phyloP scores from a whole-genome alignment of 805 yeast genomes.

The Kluyveromyces nonfermentans region DNA sequence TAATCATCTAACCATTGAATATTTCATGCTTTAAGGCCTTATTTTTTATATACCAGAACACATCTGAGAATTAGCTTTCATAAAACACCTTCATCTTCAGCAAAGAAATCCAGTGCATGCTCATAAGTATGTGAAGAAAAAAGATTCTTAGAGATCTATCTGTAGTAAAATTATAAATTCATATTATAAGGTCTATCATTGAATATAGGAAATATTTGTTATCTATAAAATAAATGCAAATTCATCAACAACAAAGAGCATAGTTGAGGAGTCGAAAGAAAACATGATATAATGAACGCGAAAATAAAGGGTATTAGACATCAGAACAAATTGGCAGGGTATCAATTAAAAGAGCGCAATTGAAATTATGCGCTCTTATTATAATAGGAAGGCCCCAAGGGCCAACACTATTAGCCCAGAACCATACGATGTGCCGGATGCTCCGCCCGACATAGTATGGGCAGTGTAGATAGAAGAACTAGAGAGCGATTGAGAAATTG shows the following conservation, averaged over 20 bases:
- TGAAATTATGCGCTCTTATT: neutral
- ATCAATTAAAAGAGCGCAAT: neutral
- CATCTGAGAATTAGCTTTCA: too few relatives aligned
- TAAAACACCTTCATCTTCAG: too few relatives aligned
- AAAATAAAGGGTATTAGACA: neutral
- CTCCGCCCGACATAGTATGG: neutral
- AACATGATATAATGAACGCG: neutral
- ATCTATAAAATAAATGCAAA: too few relatives aligned
- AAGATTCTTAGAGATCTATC: too few relatives aligned
- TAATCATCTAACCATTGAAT: too few relatives aligned
- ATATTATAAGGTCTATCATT: too few relatives aligned
- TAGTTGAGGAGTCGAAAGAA: neutral
- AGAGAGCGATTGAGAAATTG: neutral
- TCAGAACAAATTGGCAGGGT: neutral
- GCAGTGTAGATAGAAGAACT: neutral
- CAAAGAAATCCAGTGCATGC: too few relatives aligned
- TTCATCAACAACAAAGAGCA: neutral
- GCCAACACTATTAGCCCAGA: constrained; percentile 1
- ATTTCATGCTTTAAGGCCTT: too few relatives aligned
- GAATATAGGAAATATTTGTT: too few relatives aligned
- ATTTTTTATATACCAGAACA: too few relatives aligned
- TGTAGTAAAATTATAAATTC: too few relatives aligned
- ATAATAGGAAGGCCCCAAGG: constrained; percentile 1
- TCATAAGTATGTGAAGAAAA: too few relatives aligned
- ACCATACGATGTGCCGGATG: neutral